Percentiles rank a stretch among this genome's conserved stretches.
Conservation (phyloP, 2,329 filamentous ascomycete genomes). For the Penicillium sp. region DNA sequence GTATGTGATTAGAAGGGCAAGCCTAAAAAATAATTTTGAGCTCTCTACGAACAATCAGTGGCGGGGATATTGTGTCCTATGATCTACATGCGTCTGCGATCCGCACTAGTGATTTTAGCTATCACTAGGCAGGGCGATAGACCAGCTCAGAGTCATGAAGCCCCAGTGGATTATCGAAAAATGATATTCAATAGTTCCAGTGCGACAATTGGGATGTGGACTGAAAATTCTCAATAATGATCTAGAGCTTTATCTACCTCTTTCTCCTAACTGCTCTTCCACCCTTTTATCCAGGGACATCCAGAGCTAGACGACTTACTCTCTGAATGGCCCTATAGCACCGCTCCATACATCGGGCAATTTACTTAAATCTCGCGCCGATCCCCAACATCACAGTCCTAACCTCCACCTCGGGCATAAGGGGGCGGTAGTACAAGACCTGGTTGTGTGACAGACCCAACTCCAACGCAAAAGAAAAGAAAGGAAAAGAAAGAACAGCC, state of each 20-base stretch:
- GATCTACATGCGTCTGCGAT: constrained; percentile 13
- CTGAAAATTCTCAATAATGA: background rate
- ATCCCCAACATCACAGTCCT: background rate
- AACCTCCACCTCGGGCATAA: background rate
- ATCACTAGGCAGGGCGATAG: background rate
- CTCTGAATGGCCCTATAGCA: background rate
- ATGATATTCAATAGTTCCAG: background rate
- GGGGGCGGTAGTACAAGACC: constrained; percentile 1
- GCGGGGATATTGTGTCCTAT: constrained; percentile 3
- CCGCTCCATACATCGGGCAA: background rate
- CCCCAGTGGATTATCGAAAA: background rate
- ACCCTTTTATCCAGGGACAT: background rate
- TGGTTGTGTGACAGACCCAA: constrained; percentile 6
- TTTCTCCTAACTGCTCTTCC: background rate
- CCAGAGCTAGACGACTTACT: background rate
- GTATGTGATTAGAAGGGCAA: background rate
- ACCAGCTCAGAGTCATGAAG: background rate
- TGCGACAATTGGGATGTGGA: background rate
- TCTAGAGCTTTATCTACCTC: background rate
- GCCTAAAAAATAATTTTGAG: background rate
- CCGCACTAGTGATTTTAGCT: constrained; percentile 10
- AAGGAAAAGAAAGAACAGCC: background rate
- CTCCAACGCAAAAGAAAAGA: background rate
- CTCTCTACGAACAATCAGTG: background rate
- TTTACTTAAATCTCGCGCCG: background rate